phyloP scores from a whole-genome alignment of 371 early-diverging fungal genomes.

The Mucor ambiguus region DNA sequence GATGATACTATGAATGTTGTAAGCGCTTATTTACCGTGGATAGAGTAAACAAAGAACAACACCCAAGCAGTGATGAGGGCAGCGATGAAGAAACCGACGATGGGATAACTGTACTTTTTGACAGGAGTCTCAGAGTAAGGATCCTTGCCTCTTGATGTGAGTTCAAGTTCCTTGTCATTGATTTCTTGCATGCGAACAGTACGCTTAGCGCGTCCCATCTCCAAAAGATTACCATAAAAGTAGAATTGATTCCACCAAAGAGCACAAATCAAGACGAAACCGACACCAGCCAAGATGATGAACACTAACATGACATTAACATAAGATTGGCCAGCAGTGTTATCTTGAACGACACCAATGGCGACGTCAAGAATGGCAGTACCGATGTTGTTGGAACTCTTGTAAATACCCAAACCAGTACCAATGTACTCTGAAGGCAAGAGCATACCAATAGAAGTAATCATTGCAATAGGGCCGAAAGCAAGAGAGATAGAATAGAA shows the following conservation, averaged over 20 bases:
- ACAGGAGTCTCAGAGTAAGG: constrained; percentile 27
- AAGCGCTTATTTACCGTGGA: constrained; percentile 1
- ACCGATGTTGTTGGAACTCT: constrained; percentile 51
- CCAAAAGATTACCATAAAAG: constrained; percentile 35
- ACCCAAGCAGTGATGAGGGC: constrained; percentile 45
- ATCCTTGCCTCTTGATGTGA: constrained; percentile 42
- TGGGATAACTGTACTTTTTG: constrained; percentile 25
- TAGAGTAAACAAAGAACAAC: constrained; percentile 49
- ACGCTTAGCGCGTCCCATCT: constrained; percentile 37
- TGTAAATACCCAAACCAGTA: constrained; percentile 58
- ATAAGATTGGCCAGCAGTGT: constrained; percentile 37
- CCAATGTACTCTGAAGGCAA: constrained; percentile 55
- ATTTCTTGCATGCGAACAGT: constrained; percentile 42
- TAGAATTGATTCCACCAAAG: constrained; percentile 37
- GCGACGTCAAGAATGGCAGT: constrained; percentile 52
- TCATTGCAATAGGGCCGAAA: constrained; percentile 57
- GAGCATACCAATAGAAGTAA: constrained; percentile 54
- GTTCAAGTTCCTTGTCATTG: constrained; percentile 39
- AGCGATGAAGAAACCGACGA: constrained; percentile 29
- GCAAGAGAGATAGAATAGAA: constrained; percentile 52
- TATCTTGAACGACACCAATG: constrained; percentile 56
- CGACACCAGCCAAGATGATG: constrained; percentile 35
- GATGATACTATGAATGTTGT: not conserved
- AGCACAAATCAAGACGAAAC: constrained; percentile 34
- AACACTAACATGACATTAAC: constrained; percentile 45